A percentile compares a stretch with the other conserved stretches of the same genome.
phyloP scores from a whole-genome alignment of 1,139 yeast genomes.

The Scheffersomyces insectosa region DNA sequence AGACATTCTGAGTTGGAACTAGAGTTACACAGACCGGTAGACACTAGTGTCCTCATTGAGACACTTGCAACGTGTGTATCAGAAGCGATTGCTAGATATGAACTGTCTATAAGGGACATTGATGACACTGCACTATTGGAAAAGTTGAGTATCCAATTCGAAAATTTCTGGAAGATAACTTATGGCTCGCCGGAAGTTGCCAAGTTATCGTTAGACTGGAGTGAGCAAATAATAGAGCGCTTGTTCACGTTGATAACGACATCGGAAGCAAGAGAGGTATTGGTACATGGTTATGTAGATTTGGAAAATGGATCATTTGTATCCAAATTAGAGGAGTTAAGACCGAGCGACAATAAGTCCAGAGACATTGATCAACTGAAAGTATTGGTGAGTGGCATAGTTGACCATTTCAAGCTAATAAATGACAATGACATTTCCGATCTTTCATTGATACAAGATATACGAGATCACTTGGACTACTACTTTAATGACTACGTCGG shows the following conservation, averaged over 20 bases:
- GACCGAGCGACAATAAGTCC: conserved; percentile 4
- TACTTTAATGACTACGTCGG: conserved; percentile 10
- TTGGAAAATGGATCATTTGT: conserved; percentile 24
- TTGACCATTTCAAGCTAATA: conserved; percentile 48
- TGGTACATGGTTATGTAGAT: conserved; percentile 55
- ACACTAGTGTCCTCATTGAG: conserved; percentile 3
- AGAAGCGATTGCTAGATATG: neutral
- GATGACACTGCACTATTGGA: conserved; percentile 1
- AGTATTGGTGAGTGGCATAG: conserved; percentile 59
- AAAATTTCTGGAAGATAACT: conserved; percentile 3
- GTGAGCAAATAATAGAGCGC: conserved; percentile 30
- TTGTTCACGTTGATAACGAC: conserved; percentile 38
- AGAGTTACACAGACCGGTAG: conserved; percentile 10
- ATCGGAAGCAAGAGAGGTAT: conserved; percentile 62
- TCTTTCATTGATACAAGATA: conserved; percentile 25
- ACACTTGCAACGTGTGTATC: neutral
- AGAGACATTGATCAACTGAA: conserved; percentile 12
- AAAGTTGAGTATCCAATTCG: neutral
- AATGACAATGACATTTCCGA: conserved; percentile 16
- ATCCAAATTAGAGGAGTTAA: conserved; percentile 6
- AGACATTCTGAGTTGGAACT: conserved; percentile 13
- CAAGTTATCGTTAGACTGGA: conserved; percentile 33
- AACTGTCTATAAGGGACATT: conserved; percentile 1
- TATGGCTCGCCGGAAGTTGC: conserved; percentile 17
- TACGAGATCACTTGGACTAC: conserved; percentile 14